Evolutionary conservation across 306 rosid genomes (phyloP).

Genomic region (Delonix regia): DNA sequence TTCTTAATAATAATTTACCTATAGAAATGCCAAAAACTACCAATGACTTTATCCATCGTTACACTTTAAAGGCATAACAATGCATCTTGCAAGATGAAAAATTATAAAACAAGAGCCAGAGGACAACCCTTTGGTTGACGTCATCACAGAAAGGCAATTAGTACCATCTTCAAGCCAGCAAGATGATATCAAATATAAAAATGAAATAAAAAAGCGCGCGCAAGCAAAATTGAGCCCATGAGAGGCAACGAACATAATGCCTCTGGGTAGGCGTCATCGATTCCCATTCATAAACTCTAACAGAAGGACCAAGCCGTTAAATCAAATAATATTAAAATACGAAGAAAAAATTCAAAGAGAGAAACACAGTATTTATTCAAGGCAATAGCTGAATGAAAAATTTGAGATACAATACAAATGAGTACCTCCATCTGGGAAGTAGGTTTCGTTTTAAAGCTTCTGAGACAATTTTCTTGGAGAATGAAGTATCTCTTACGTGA

Average conservation of each 20-base stretch:
- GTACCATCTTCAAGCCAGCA: neutral
- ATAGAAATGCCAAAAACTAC: too few relatives aligned
- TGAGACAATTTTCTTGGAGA: conserved; percentile 66
- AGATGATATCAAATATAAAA: neutral
- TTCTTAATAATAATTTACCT: too few relatives aligned
- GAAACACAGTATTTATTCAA: neutral
- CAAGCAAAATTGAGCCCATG: neutral
- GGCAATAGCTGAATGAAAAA: neutral
- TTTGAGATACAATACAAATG: neutral
- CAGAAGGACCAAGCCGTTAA: neutral
- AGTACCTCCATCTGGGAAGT: conserved; percentile 60
- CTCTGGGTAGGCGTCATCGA: too few relatives aligned
- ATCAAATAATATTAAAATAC: neutral
- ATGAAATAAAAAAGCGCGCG: too few relatives aligned
- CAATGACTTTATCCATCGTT: too few relatives aligned
- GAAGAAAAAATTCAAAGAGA: neutral
- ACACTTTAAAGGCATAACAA: too few relatives aligned
- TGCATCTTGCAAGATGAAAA: neutral
- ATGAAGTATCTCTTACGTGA: conserved; percentile 70
- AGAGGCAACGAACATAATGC: too few relatives aligned
- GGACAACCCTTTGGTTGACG: neutral
- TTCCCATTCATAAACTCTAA: neutral
- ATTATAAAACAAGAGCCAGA: neutral
- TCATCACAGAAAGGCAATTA: neutral
- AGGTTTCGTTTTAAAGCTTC: conserved; percentile 66